A percentile compares a stretch with the other conserved stretches of the same genome.
These are phyloP conservation scores for Russula griseocarnosa DNA, from an alignment of 768 basidiomycete genomes.

Conservation along the genomic window DNA sequence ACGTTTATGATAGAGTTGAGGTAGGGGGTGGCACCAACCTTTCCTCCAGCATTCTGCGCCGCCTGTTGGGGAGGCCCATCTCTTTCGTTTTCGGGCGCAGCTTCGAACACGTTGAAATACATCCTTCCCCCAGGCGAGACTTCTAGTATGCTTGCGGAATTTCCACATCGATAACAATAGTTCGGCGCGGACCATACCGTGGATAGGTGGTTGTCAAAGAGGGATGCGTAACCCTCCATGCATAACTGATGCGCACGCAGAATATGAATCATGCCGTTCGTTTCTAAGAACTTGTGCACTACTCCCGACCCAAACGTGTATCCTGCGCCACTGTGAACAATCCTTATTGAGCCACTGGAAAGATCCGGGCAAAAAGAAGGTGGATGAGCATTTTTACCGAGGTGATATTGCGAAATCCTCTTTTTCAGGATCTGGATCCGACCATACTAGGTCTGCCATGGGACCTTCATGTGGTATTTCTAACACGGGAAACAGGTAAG, in stretches of 20 bases:
- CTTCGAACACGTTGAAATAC: slow-evolving; percentile 98
- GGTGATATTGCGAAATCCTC: slow-evolving; percentile 99
- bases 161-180: slow-evolving; percentile 98
- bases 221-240: slow-evolving; percentile 99
- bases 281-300: slow-evolving; percentile 94
- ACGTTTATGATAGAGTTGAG: slow-evolving; percentile 3
- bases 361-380: slow-evolving; percentile 22
- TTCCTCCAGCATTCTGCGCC: slow-evolving; percentile 64
- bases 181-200: slow-evolving; percentile 99
- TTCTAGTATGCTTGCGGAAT: slow-evolving; percentile 93
- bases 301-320: slow-evolving; percentile 99
- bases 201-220: slow-evolving; percentile 91
- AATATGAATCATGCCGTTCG: slow-evolving; percentile 96
- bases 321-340: slow-evolving; percentile 77
- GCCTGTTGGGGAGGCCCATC: slow-evolving; percentile 83
- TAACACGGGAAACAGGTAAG: slow-evolving; percentile 34
- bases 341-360: slow-evolving; percentile 12
- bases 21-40: slow-evolving; percentile 45
- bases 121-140: slow-evolving; percentile 83
- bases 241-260: slow-evolving; percentile 97
- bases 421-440: slow-evolving; percentile 98
- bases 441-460: slow-evolving; percentile 99
- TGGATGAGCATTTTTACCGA: slow-evolving; percentile 49
- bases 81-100: slow-evolving; percentile 95
- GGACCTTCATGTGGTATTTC: slow-evolving; percentile 99